phyloP scores from a whole-genome alignment of 2,329 filamentous ascomycete genomes.

The Shiraia sp. region DNA sequence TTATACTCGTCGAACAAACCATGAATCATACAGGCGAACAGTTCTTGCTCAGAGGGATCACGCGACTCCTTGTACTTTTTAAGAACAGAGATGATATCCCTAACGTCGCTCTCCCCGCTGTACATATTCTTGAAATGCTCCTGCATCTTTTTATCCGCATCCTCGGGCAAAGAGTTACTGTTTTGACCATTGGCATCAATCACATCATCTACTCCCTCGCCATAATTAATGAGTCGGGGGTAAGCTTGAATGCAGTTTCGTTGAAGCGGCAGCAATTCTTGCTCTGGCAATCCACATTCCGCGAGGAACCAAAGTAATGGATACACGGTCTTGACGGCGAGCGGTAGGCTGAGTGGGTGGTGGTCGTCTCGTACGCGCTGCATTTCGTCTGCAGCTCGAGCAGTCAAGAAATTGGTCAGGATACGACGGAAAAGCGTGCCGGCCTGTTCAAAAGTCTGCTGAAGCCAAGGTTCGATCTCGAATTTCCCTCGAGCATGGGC shows the following conservation, averaged over 20 bases:
- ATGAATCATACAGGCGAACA: slow-evolving; percentile 98
- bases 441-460: slow-evolving; percentile 66
- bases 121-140: slow-evolving; percentile 99
- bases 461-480: slow-evolving; percentile 80
- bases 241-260: slow-evolving; percentile 89
- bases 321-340: slow-evolving; percentile 84
- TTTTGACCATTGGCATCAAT: slow-evolving; percentile 82
- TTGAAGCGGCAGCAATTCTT: slow-evolving; percentile 79
- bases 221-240: slow-evolving; percentile 93
- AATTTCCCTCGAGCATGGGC: slow-evolving; percentile 81
- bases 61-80: slow-evolving; percentile 86
- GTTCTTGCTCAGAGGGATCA: slow-evolving; percentile 83
- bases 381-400: slow-evolving; percentile 82
- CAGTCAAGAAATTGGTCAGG: slow-evolving; percentile 77
- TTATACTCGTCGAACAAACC: slow-evolving; percentile 96
- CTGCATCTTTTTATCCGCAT: slow-evolving; percentile 90
- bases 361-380: slow-evolving; percentile 73
- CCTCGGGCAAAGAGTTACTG: slow-evolving; percentile 77
- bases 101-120: slow-evolving; percentile 82
- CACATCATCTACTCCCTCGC: slow-evolving; percentile 87
- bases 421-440: slow-evolving; percentile 70
- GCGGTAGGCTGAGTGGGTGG: slow-evolving; percentile 69
- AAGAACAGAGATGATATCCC: slow-evolving; percentile 81
- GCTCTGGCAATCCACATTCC: slow-evolving; percentile 59
- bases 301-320: slow-evolving; percentile 75